These are phyloP conservation scores for Fusarium continuum DNA, from an alignment of 2,329 filamentous ascomycete genomes.

Conservation along the genomic window DNA sequence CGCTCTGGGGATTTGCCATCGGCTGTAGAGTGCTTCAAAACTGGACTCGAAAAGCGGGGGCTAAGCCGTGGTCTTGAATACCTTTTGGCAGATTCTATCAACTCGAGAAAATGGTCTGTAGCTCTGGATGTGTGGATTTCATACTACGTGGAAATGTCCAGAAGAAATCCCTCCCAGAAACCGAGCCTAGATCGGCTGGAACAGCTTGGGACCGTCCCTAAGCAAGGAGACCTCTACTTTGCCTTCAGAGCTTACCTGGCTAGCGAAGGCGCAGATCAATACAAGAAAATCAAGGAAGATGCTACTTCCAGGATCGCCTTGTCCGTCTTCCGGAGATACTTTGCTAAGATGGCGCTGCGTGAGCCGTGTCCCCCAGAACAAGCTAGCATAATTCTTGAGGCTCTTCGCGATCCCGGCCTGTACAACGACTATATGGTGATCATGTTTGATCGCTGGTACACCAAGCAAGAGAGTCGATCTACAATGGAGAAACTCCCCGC, in stretches of 20 bases:
- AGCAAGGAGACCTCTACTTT: slow-evolving; percentile 47
- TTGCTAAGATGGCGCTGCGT: slow-evolving; percentile 46
- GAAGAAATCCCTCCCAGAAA: background rate
- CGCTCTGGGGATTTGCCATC: slow-evolving; percentile 49
- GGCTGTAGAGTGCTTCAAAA: slow-evolving; percentile 54
- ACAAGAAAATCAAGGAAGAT: slow-evolving; percentile 38
- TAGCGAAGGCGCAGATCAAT: slow-evolving; percentile 37
- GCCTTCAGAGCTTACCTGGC: slow-evolving; percentile 48
- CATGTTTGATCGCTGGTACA: slow-evolving; percentile 46
- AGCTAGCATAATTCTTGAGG: slow-evolving; percentile 52
- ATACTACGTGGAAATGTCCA: slow-evolving; percentile 42
- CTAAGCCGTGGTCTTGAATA: slow-evolving; percentile 55
- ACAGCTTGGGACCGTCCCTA: slow-evolving; percentile 41
- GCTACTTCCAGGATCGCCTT: slow-evolving; percentile 38
- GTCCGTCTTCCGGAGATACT: slow-evolving; percentile 42
- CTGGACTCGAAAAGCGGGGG: slow-evolving; percentile 47
- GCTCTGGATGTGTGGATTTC: slow-evolving; percentile 51
- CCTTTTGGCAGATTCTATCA: slow-evolving; percentile 54
- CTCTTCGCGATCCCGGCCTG: slow-evolving; percentile 50
- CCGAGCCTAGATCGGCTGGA: slow-evolving; percentile 31
- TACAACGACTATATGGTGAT: slow-evolving; percentile 57
- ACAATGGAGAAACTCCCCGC: slow-evolving; percentile 49
- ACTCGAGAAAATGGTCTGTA: slow-evolving; percentile 48
- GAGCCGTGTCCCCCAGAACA: slow-evolving; percentile 48
- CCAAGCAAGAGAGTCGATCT: slow-evolving; percentile 41